A percentile compares a stretch with the other conserved stretches of the same genome.
Evolutionary conservation across 2,329 filamentous ascomycete species (phyloP).

Genomic region (Monascus ruber): DNA sequence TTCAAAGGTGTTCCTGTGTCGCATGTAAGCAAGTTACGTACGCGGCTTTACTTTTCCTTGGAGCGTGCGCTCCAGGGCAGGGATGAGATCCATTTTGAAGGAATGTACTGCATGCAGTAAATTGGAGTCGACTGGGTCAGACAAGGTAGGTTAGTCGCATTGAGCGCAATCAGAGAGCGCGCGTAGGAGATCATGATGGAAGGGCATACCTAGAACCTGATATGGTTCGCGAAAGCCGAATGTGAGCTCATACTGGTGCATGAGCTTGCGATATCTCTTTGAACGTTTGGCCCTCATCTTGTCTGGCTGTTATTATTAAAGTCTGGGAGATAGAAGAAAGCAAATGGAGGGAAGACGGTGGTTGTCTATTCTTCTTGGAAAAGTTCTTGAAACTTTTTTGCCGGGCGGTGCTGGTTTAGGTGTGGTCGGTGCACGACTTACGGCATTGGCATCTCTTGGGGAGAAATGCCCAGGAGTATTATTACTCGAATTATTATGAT

Average conservation of each 20-base stretch:
- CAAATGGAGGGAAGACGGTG: not conserved
- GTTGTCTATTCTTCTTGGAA: slow-evolving; percentile 3
- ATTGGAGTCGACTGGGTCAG: slow-evolving; percentile 59
- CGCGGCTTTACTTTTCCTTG: slow-evolving; percentile 77
- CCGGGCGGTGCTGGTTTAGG: slow-evolving; percentile 18
- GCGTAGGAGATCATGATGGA: not conserved
- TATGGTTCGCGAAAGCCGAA: slow-evolving; percentile 92
- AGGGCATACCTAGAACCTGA: slow-evolving; percentile 59
- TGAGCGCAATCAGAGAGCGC: not conserved
- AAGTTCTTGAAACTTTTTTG: slow-evolving; percentile 22
- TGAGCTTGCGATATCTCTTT: slow-evolving; percentile 78
- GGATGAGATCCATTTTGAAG: slow-evolving; percentile 82
- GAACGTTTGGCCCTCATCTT: slow-evolving; percentile 57
- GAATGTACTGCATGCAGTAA: slow-evolving; percentile 70
- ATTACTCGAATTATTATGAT: not conserved
- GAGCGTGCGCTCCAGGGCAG: slow-evolving; percentile 66
- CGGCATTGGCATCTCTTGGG: not conserved
- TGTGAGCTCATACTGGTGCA: slow-evolving; percentile 77
- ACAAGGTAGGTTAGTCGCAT: not conserved
- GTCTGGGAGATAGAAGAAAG: not conserved
- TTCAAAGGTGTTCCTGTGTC: not conserved
- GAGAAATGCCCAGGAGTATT: not conserved
- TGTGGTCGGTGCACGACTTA: slow-evolving; percentile 14
- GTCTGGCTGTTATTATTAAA: slow-evolving; percentile 12
- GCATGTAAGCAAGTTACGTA: slow-evolving; percentile 30